Conservation (phyloP, 768 basidiomycete genomes). For the Lentinula sp. region DNA sequence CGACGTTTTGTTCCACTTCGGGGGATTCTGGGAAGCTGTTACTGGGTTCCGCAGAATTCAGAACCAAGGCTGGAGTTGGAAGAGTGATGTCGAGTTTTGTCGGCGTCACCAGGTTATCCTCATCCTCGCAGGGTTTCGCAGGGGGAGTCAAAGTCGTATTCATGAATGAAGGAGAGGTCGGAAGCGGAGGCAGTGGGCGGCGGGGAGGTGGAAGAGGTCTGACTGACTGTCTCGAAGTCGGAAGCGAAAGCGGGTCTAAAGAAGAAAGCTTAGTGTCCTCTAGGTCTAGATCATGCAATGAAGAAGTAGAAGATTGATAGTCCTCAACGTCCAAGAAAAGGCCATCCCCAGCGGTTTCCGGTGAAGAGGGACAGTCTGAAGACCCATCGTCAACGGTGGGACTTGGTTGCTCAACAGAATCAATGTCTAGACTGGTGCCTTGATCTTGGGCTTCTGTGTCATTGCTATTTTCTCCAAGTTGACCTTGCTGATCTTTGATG, state of each 20-base stretch:
- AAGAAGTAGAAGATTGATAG: neutral
- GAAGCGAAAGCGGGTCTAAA: neutral
- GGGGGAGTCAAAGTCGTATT: neutral
- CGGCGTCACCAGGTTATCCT: neutral
- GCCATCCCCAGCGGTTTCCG: neutral
- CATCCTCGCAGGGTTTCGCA: neutral
- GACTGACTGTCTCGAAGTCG: neutral
- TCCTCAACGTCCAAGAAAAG: neutral
- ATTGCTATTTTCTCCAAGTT: neutral
- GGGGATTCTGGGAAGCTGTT: neutral
- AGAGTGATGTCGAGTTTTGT: neutral
- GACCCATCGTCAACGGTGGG: neutral
- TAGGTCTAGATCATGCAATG: neutral
- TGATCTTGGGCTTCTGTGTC: neutral
- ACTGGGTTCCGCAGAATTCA: neutral
- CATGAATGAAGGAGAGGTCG: neutral
- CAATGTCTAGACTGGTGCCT: neutral
- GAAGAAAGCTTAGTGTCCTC: neutral
- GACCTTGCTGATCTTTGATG: neutral
- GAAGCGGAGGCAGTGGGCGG: slow-evolving; percentile 6
- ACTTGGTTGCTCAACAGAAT: neutral
- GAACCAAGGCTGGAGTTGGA: neutral
- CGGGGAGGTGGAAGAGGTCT: slow-evolving; percentile 6
- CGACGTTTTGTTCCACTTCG: neutral
- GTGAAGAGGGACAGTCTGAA: neutral